Evolutionary conservation across 352 stramenopile genomes (phyloP), one percentile per base, ranked within the genome.

Genomic region (Globisporangium heterothallicum): DNA sequence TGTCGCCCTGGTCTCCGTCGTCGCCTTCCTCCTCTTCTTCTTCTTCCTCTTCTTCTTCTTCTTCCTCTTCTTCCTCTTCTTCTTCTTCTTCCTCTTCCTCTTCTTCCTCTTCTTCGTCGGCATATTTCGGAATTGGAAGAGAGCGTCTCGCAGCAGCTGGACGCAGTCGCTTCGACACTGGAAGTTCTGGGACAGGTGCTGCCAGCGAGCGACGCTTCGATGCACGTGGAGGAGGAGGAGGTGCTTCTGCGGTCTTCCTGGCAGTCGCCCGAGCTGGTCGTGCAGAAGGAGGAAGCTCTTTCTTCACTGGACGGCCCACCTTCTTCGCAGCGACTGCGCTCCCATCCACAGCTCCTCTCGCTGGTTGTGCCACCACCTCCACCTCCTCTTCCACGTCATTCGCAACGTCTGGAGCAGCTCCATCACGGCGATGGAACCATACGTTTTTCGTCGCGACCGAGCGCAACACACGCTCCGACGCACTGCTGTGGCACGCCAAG

Each of bases 391-490:
- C 50, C 18, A 55, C 46, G 22, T 55, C 46, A n/a, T 21, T 49
- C n/a, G 36, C 43, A 35, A 14, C 32, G 9, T 34, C 48, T 2
- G 13, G 2, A 0, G 34, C 32, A 4, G 35, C 29, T 2, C 45
- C 41, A 41, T 66, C 54, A 10, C 49, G 48, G 19, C 48, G 52
- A 42, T 73, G 62, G 61, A 88, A 76, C 74, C 74, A 90, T 8
- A 88, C 24, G n/a, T 74, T 65, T 53, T 81, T 78, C 21, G 74
- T 86, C 46, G 85, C 77, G 3, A 91, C 73, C 5, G 61, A 63
- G 26, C 58, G 61, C 6, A 88, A 53, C 56, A 86, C 72, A 24
- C 59, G 59, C 57, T 74, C 66, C 0, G 74, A 68, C 19, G 74
- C 72, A 27, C 70, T 68, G 36, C 74, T 86, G 57, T 82, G 71